These are phyloP conservation scores for Vararia minispora DNA, from an alignment of 768 basidiomycete genomes.

Conservation along the genomic window DNA sequence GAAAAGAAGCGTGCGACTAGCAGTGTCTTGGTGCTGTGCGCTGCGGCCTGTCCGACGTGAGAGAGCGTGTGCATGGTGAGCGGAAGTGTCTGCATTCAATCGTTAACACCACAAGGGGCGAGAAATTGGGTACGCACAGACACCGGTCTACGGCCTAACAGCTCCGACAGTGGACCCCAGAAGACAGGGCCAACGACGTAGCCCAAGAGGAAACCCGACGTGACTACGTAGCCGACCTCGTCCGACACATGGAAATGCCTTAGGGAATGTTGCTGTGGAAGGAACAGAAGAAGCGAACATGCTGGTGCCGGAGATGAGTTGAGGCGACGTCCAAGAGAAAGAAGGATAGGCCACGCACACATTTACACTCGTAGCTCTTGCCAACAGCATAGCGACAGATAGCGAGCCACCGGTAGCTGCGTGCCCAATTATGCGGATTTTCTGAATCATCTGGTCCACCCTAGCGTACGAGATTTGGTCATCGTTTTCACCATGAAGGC, in stretches of 20 bases:
- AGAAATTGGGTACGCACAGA: no score
- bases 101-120: no score
- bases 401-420: slow-evolving; percentile 7
- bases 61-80: slow-evolving; percentile 4
- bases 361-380: slow-evolving; percentile 3
- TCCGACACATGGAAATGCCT: slow-evolving; percentile 10
- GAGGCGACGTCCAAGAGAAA: neutral
- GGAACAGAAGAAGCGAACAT: slow-evolving; percentile 19
- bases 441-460: slow-evolving; percentile 8
- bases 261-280: slow-evolving; percentile 9
- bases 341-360: slow-evolving; percentile 6
- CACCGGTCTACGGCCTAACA: slow-evolving; percentile 11
- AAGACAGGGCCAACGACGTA: slow-evolving; percentile 14
- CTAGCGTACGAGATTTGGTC: slow-evolving; percentile 9
- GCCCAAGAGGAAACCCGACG: slow-evolving; percentile 13
- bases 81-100: no score
- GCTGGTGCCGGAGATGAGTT: neutral
- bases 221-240: slow-evolving; percentile 17
- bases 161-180: slow-evolving; percentile 15
- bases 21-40: slow-evolving; percentile 10
- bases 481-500: no score
- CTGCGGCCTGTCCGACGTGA: slow-evolving; percentile 9
- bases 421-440: slow-evolving; percentile 15
- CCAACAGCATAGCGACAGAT: neutral
- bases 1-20: slow-evolving; percentile 16